These are phyloP conservation scores for Saccharomycopsis fodiens DNA, from an alignment of 805 yeast genomes.

Conservation along the genomic window DNA sequence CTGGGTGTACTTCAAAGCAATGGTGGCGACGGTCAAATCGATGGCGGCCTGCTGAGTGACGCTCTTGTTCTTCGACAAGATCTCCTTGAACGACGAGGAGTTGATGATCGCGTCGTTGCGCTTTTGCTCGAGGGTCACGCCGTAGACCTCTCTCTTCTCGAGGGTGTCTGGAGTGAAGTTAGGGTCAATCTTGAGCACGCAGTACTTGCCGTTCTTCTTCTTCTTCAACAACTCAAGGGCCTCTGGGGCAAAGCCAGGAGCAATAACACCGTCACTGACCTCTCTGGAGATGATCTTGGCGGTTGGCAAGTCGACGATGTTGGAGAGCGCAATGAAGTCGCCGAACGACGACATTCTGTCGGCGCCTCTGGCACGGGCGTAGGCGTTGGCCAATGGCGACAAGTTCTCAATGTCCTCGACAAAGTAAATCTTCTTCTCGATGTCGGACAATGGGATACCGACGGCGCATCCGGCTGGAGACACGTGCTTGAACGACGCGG, in stretches of 20 bases:
- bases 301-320: constrained; percentile 92
- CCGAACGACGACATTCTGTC: constrained; percentile 99
- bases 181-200: constrained; percentile 94
- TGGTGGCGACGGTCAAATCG: constrained; percentile 95
- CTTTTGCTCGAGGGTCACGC: constrained; percentile 91
- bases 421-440: constrained; percentile 92
- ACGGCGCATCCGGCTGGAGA: constrained; percentile 99
- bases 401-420: constrained; percentile 91
- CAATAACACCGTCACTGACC: constrained; percentile 97
- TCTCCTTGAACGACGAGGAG: constrained; percentile 82
- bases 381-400: constrained; percentile 95
- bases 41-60: constrained; percentile 88
- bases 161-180: constrained; percentile 71
- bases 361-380: constrained; percentile 99
- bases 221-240: constrained; percentile 82
- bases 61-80: constrained; percentile 78
- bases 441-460: constrained; percentile 84
- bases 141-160: constrained; percentile 94
- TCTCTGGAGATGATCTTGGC: constrained; percentile 96
- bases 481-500: constrained; percentile 97
- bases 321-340: constrained; percentile 95
- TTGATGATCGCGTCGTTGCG: constrained; percentile 96
- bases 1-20: constrained; percentile 95
- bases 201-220: constrained; percentile 97
- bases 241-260: constrained; percentile 92